These are phyloP conservation scores for Mucor irregularis DNA, from an alignment of 371 early-diverging fungal species.

Conservation along the genomic window DNA sequence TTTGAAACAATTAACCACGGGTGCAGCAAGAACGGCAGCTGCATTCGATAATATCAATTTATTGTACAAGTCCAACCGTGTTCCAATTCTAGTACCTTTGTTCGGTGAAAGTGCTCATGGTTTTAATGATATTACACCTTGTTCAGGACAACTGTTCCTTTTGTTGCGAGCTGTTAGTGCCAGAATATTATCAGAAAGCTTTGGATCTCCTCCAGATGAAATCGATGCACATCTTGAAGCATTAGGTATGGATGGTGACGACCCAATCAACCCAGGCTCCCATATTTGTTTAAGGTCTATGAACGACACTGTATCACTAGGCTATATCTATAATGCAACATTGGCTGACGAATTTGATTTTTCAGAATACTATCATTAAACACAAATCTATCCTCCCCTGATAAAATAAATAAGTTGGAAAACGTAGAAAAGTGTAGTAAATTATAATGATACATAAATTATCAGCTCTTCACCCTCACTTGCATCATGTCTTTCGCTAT, in stretches of 20 bases:
- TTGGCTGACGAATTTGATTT: background rate
- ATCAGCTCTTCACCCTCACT: too few species aligned
- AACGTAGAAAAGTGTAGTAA: too few species aligned
- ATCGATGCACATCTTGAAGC: constrained; percentile 9
- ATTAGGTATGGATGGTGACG: constrained; percentile 22
- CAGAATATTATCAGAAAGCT: constrained; percentile 13
- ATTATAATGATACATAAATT: too few species aligned
- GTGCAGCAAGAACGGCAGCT: background rate
- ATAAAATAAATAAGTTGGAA: background rate
- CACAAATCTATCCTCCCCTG: background rate
- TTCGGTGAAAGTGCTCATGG: background rate
- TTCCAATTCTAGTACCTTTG: constrained; percentile 20
- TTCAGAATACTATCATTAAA: background rate
- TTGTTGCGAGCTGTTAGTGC: constrained; percentile 18
- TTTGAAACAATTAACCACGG: constrained; percentile 8
- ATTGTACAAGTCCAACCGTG: constrained; percentile 1
- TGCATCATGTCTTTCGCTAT: too few species aligned
- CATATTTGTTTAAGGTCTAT: constrained; percentile 13
- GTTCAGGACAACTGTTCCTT: constrained; percentile 22
- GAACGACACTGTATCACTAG: background rate
- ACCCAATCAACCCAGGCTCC: constrained; percentile 22
- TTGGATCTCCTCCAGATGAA: constrained; percentile 14
- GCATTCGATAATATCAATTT: constrained; percentile 12
- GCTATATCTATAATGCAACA: constrained; percentile 13
- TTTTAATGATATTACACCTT: constrained; percentile 4